A percentile compares a stretch with the other conserved stretches of the same genome.
Evolutionary conservation across 306 rosid genomes (phyloP).

Genomic region (Corylus americana): DNA sequence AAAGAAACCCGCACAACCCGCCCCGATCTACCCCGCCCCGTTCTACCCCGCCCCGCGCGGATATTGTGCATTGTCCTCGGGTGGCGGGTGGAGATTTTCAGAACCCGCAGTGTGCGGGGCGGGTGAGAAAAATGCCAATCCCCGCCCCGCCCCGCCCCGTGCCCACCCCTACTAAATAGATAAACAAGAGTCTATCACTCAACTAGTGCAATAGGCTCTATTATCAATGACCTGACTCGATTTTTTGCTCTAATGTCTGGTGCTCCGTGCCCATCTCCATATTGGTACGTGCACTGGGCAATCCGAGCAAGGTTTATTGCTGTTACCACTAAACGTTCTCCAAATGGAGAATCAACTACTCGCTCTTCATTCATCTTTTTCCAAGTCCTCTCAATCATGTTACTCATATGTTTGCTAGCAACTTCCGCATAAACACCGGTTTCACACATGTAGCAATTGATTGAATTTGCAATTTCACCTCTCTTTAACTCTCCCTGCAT

Average conservation of each 20-base stretch:
- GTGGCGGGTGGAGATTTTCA: too few relatives aligned
- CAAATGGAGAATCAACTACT: slow-evolving; percentile 27
- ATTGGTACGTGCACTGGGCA: slow-evolving; percentile 48
- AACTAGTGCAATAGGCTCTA: slow-evolving; percentile 38
- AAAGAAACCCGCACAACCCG: too few relatives aligned
- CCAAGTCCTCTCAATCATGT: slow-evolving; percentile 48
- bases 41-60: too few relatives aligned
- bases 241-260: slow-evolving; percentile 35
- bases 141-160: too few relatives aligned
- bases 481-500: slow-evolving; percentile 53
- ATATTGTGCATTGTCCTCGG: too few relatives aligned
- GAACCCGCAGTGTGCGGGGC: too few relatives aligned
- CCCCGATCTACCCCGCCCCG: too few relatives aligned
- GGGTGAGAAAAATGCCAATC: too few relatives aligned
- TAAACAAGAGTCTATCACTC: not conserved
- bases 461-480: slow-evolving; percentile 53
- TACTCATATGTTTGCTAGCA: slow-evolving; percentile 12
- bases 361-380: slow-evolving; percentile 48
- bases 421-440: slow-evolving; percentile 24
- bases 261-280: slow-evolving; percentile 62
- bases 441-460: slow-evolving; percentile 36
- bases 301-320: slow-evolving; percentile 50
- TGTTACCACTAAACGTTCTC: slow-evolving; percentile 37
- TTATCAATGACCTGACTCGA: slow-evolving; percentile 32
- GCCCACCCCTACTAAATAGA: too few relatives aligned